Evolutionary conservation across 2,329 filamentous ascomycete genomes (phyloP), one percentile per base, ranked within the genome.

Genomic region (Ophiostoma piceae): DNA sequence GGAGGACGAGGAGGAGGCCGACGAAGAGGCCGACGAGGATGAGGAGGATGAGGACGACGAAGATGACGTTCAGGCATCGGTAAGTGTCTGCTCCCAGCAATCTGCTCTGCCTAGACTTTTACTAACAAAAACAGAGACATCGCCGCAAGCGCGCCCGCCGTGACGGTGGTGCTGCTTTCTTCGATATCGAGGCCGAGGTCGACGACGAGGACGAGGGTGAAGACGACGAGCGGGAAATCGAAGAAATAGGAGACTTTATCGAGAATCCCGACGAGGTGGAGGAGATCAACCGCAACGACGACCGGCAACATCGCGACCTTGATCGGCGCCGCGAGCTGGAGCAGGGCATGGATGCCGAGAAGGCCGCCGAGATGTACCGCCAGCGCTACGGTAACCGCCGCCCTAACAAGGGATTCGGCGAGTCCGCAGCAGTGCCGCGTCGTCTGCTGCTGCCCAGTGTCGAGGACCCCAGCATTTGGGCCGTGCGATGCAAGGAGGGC

Each of bases 171-270:
- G 92, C 92, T 75, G 89, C 90, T 76, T 97, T 97, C 87, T 89
- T 99, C 81, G 95, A 99, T 88, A 92, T 94, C 76, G 95, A 99
- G 84, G 95, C 95, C 78, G 95, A 97, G 81, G 95, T 99, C 75
- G 95, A 98, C 77, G 95, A 96, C 73, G 93, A 96, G 75, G 93
- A 97, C 75, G 91, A 92, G 74, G 90, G 87, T 74, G 91, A 92
- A 72, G 92, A 96, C 73, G 92, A 96, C 68, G 94, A 97, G 75
- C 92, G 96, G 75, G 93, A 96, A 69, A 88, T 92, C 71, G 89
- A 93, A 75, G 92, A 90, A 74, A 88, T 89, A 68, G 92, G 92
- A 70, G 90, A 92, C 74, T 92, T 95, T 77, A 93, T 93, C 77
- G 91, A 92, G 74, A 92, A 98, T 78, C 92, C 92, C 7, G 94